These are phyloP conservation scores for Phytophthora sp. DNA, from an alignment of 352 stramenopile species.

Conservation along the genomic window DNA sequence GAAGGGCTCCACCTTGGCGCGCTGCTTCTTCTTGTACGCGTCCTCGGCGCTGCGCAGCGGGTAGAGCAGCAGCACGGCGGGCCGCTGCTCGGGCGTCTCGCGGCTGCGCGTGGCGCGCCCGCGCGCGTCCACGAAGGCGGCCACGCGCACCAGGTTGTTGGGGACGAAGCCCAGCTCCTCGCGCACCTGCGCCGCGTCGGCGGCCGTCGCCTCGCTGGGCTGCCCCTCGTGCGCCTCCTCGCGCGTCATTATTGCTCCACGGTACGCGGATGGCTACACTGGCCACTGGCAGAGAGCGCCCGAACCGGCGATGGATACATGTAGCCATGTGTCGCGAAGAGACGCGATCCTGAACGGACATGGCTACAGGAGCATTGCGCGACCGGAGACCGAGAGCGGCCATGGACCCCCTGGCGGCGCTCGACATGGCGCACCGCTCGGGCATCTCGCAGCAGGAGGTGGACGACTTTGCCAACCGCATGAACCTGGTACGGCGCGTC, in stretches of 20 bases:
- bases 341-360: slow-evolving; percentile 23
- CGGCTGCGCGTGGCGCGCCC: slow-evolving; percentile 10
- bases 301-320: background rate
- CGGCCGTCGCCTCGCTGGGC: slow-evolving; percentile 38
- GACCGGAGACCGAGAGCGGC: background rate
- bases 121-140: slow-evolving; percentile 34
- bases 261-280: no score
- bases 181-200: slow-evolving; percentile 37
- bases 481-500: slow-evolving; percentile 70
- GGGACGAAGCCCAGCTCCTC: slow-evolving; percentile 61
- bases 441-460: slow-evolving; percentile 70
- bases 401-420: slow-evolving; percentile 64
- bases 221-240: slow-evolving; percentile 43
- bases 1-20: slow-evolving; percentile 62
- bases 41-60: slow-evolving; percentile 57
- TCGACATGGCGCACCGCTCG: slow-evolving; percentile 78
- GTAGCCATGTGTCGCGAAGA: background rate
- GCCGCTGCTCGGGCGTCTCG: slow-evolving; percentile 1
- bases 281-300: no score
- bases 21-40: slow-evolving; percentile 69
- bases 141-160: slow-evolving; percentile 56
- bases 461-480: slow-evolving; percentile 71
- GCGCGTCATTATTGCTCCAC: slow-evolving; percentile 8
- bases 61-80: slow-evolving; percentile 61
- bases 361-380: slow-evolving; percentile 8